Percentiles rank a stretch among this genome's conserved stretches.
These are phyloP conservation scores for Bremia lactucae DNA, from an alignment of 352 stramenopile genomes.

Conservation along the genomic window DNA sequence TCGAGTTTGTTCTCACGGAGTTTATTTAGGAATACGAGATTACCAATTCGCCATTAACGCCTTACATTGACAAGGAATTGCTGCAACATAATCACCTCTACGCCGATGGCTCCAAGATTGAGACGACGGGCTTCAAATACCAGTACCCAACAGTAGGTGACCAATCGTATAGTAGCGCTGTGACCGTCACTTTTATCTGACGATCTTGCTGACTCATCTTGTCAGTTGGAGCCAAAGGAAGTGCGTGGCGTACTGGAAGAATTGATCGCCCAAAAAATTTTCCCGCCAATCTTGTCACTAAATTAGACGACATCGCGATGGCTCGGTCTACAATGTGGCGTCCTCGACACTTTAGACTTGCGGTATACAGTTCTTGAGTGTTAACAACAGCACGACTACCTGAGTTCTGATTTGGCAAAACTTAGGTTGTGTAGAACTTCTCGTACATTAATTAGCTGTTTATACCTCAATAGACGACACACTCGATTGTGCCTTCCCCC, in stretches of 20 bases:
- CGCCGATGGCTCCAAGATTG: slow-evolving; percentile 64
- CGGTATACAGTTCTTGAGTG: slow-evolving; percentile 13
- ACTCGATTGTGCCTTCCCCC: slow-evolving; percentile 11
- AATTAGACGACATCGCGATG: background rate
- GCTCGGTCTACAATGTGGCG: slow-evolving; percentile 7
- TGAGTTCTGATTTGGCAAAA: slow-evolving; percentile 13
- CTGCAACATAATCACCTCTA: slow-evolving; percentile 80
- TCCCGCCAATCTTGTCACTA: slow-evolving; percentile 50
- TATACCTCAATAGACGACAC: slow-evolving; percentile 9
- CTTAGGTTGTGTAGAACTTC: no score
- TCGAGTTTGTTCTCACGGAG: background rate
- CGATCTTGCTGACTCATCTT: slow-evolving; percentile 9
- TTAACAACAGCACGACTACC: slow-evolving; percentile 15
- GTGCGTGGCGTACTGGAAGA: slow-evolving; percentile 54
- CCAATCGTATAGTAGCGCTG: background rate
- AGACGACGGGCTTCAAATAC: slow-evolving; percentile 68
- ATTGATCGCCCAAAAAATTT: slow-evolving; percentile 72
- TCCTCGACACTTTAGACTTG: slow-evolving; percentile 6
- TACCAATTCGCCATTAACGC: slow-evolving; percentile 74
- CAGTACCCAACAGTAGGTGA: slow-evolving; percentile 47
- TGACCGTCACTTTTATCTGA: slow-evolving; percentile 1
- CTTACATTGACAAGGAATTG: slow-evolving; percentile 85
- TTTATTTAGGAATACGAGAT: slow-evolving; percentile 48
- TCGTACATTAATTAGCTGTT: no score
- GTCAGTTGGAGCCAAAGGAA: slow-evolving; percentile 44